Evolutionary conservation across 352 stramenopile species (phyloP), one percentile per base, ranked within the genome.

Genomic region (Albugo candida): DNA sequence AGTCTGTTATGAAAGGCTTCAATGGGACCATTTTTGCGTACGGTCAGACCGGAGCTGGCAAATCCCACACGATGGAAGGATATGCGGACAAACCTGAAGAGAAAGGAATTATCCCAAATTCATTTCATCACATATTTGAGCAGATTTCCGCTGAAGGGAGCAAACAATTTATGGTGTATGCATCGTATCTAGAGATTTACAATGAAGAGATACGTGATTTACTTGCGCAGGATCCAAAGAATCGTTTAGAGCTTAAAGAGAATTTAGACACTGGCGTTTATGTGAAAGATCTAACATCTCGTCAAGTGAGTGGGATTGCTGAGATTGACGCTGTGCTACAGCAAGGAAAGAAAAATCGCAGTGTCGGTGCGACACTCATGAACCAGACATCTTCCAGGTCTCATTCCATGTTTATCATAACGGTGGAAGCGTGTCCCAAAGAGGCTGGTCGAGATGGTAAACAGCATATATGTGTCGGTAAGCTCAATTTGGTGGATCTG

Each of bases 161-260:
- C 36, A 58, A 80, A 43, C 54, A 60, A 16, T 81, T 69, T 34
- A 55, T 51, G 1, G 47, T 98, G 8, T 74, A 89, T 47, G 83
- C 92, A 8, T 96, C 77, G 13, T 97, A 97, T 56, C 69, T 97
- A 35, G 92, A 98, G 59, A 97, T 98, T 51, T 98, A 98, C 69
- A 97, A 97, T 59, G 93, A 98, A 70, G 87, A 98, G 53, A 96
- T 98, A 56, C 68, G 86, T 17, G 93, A 98, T 51, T 68, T 98
- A 11, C 61, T 98, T 10, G 74, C 70, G 0, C 61, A 77, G 21
- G 84, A 94, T 49, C 68, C 80, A 1, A 84, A 92, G 49, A 88
- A 83, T 36, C 65, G 71, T 36, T 65, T 97, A 1, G 83, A 97
- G 48, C 65, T 98, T 17, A 92, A 96, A 55, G 92, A 98, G 50